Conservation (phyloP, 75 land plant genomes). For the Cryptomeria japonica region DNA sequence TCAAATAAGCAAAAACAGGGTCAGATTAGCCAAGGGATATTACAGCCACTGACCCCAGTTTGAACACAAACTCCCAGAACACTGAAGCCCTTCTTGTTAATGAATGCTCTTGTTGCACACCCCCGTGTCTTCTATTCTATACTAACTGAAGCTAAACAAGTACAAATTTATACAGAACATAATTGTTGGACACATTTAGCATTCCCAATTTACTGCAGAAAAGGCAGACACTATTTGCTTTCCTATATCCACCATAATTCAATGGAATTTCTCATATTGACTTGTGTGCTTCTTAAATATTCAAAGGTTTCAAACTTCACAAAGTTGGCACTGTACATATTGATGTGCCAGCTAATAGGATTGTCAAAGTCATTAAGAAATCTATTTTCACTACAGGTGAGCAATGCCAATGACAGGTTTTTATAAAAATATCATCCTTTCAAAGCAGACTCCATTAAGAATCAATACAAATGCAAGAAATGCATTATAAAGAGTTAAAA, state of each 20-base stretch:
- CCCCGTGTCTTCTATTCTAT: neutral
- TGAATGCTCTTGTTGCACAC: neutral
- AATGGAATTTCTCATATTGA: neutral
- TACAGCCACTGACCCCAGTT: neutral
- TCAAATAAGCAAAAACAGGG: no score
- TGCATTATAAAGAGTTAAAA: neutral
- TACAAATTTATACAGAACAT: neutral
- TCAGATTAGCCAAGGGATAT: no score
- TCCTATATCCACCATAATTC: no score
- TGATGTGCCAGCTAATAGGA: neutral
- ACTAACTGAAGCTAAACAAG: neutral
- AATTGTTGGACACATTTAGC: neutral
- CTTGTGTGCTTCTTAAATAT: neutral
- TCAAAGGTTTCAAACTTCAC: neutral
- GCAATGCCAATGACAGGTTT: neutral
- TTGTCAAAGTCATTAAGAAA: neutral
- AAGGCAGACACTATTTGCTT: neutral
- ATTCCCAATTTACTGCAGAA: neutral
- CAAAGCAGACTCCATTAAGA: neutral
- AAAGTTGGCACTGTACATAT: neutral
- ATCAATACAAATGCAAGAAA: neutral
- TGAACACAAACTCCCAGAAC: neutral
- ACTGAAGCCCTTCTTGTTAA: neutral
- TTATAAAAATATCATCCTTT: neutral
- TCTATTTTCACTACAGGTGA: neutral